Conservation (phyloP, 2,329 filamentous ascomycete genomes). For the Neocucurbitaria cava region DNA sequence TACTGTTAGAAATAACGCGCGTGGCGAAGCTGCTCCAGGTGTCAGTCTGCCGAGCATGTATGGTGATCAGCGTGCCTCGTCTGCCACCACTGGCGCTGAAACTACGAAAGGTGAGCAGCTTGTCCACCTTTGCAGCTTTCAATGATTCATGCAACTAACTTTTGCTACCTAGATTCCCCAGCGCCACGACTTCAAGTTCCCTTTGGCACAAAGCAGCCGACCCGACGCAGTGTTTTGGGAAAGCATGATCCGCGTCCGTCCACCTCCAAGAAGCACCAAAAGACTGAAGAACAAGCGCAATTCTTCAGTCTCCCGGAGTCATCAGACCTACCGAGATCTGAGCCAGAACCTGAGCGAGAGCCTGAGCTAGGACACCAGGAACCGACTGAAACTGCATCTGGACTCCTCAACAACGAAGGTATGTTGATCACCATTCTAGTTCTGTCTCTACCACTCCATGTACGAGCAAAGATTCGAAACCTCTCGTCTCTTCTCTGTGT, state of each 20-base stretch:
- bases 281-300: not conserved
- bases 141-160: not conserved
- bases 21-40: slow-evolving; percentile 19
- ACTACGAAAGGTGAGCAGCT: slow-evolving; percentile 4
- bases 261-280: not conserved
- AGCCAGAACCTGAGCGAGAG: not conserved
- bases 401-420: not conserved
- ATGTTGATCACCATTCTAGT: not conserved
- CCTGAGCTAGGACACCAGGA: not conserved
- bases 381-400: not conserved
- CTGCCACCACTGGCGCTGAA: slow-evolving; percentile 1
- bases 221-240: not conserved
- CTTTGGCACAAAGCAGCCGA: slow-evolving; percentile 1
- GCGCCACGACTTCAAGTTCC: slow-evolving; percentile 7
- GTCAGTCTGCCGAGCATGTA: slow-evolving; percentile 1
- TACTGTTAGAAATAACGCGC: slow-evolving; percentile 25
- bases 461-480: not conserved
- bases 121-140: not conserved
- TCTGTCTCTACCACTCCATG: not conserved
- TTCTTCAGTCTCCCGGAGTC: not conserved
- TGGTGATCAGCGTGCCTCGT: slow-evolving; percentile 1
- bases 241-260: slow-evolving; percentile 1
- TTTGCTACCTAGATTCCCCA: not conserved
- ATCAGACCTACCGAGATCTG: not conserved
- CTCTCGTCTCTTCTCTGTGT: not conserved